These are phyloP conservation scores for Yamadazyma triangularis DNA, from an alignment of 1,139 yeast genomes.

Conservation along the genomic window DNA sequence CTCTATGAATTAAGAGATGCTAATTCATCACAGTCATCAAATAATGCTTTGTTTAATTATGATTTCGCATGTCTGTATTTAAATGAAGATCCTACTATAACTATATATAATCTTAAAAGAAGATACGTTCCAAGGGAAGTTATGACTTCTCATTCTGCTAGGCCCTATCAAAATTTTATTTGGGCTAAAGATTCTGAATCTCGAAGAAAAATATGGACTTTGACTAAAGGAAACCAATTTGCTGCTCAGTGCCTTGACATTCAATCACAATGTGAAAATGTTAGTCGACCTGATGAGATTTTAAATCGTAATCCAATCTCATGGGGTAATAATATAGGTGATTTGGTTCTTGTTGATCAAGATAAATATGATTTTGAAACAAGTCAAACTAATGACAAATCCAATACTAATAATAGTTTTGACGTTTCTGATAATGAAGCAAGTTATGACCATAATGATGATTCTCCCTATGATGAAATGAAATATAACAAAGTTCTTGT, in stretches of 20 bases:
- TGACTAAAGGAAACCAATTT: constrained; percentile 46
- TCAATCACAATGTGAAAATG: constrained; percentile 18
- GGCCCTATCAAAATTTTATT: constrained; percentile 40
- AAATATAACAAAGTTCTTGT: constrained; percentile 12
- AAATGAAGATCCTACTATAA: constrained; percentile 70
- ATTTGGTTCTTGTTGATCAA: constrained; percentile 52
- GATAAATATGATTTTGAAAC: constrained; percentile 43
- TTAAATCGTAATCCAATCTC: constrained; percentile 49
- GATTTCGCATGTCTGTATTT: constrained; percentile 76
- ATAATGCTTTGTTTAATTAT: constrained; percentile 36
- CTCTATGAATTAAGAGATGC: constrained; percentile 2
- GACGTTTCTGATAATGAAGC: constrained; percentile 1
- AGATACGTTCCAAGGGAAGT: constrained; percentile 72
- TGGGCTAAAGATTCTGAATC: constrained; percentile 31
- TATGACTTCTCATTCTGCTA: constrained; percentile 50
- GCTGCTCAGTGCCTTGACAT: constrained; percentile 50
- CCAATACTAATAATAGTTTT: not conserved
- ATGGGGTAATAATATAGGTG: constrained; percentile 50
- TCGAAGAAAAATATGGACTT: constrained; percentile 34
- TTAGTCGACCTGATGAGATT: constrained; percentile 50
- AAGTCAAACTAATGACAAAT: not conserved
- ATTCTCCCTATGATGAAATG: constrained; percentile 1
- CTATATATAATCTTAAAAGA: constrained; percentile 69
- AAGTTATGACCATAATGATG: constrained; percentile 1
- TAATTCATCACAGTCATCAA: not conserved